Percentiles rank a stretch among this genome's conserved stretches.
Evolutionary conservation across 2,329 filamentous ascomycete species (phyloP).

Genomic region (Phialophora verrucosa): DNA sequence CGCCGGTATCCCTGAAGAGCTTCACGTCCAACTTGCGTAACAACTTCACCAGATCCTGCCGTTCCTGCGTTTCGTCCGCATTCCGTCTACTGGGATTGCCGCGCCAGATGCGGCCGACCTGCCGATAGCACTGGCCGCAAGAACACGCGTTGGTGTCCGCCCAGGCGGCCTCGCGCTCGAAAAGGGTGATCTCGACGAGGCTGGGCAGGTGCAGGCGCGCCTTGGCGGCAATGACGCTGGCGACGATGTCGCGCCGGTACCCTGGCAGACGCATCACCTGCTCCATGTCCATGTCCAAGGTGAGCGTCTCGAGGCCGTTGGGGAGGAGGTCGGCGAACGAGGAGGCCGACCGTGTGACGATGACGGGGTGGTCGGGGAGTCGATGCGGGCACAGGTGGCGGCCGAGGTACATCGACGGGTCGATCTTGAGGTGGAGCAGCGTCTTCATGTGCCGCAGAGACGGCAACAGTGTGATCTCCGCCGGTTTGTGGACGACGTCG

Average conservation of each 20-base stretch:
- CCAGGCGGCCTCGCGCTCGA: not conserved
- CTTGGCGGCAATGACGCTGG: not conserved
- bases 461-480: conserved; percentile 4
- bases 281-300: not conserved
- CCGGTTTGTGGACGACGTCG: not conserved
- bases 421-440: not conserved
- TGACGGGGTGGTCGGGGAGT: not conserved
- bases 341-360: not conserved
- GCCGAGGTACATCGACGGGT: conserved; percentile 5
- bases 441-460: not conserved
- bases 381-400: conserved; percentile 3
- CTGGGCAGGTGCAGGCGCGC: not conserved
- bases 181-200: not conserved
- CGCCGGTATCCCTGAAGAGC: not conserved
- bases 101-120: not conserved
- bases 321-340: conserved; percentile 7
- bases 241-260: not conserved
- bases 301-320: conserved; percentile 1
- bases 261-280: not conserved
- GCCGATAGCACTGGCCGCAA: conserved; percentile 1
- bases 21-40: not conserved
- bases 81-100: not conserved
- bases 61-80: not conserved
- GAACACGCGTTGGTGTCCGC: not conserved
- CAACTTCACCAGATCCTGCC: not conserved